Conservation (phyloP, 192 early-diverging fungal species). For the Coemansia sp. region DNA sequence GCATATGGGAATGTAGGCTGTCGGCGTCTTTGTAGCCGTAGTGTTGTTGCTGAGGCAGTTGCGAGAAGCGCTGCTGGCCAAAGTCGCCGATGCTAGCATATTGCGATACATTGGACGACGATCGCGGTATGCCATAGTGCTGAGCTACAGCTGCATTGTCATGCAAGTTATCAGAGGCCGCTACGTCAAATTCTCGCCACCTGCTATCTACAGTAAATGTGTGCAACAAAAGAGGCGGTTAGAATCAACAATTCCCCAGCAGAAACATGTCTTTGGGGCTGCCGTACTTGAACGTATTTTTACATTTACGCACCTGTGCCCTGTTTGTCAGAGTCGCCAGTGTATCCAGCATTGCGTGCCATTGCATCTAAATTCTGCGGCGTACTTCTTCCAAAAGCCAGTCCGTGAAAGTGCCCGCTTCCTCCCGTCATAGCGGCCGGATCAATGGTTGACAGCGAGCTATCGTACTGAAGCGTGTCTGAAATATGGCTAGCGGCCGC, state of each 20-base stretch:
- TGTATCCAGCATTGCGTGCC: neutral
- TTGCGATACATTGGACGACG: conserved; percentile 20
- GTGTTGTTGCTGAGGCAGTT: conserved; percentile 5
- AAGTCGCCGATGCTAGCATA: conserved; percentile 5
- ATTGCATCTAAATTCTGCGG: conserved; percentile 11
- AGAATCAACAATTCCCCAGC: conserved; percentile 1
- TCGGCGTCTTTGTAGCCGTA: neutral
- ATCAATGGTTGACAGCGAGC: conserved; percentile 22
- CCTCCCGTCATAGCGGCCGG: neutral
- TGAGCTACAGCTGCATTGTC: neutral
- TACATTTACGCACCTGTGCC: conserved; percentile 17
- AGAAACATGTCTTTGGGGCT: neutral
- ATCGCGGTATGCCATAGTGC: conserved; percentile 5
- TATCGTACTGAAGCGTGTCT: conserved; percentile 22
- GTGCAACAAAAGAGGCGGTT: neutral
- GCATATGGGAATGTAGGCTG: neutral
- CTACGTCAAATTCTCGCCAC: conserved; percentile 21
- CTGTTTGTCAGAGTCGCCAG: conserved; percentile 22
- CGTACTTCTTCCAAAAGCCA: conserved; percentile 1
- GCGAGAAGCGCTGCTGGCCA: neutral
- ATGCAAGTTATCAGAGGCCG: neutral
- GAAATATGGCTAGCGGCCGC: neutral
- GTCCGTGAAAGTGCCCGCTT: neutral
- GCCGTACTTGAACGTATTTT: neutral
- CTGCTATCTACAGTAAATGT: conserved; percentile 40